Evolutionary conservation across 2,329 filamentous ascomycete genomes (phyloP).

Genomic region (Lasiodiplodia sp.): DNA sequence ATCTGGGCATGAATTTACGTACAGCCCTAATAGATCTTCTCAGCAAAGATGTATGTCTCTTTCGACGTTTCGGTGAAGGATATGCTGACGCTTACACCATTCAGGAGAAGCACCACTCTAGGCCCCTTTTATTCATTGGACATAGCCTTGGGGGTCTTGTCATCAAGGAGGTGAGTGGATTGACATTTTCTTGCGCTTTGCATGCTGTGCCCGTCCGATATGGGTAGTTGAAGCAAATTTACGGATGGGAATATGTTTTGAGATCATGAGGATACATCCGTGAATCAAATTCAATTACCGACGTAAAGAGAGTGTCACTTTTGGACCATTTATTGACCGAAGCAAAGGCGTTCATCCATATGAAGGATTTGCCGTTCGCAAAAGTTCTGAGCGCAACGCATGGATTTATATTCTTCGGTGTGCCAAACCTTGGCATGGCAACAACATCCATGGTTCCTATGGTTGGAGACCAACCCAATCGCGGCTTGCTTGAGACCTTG

Average conservation of each 20-base stretch:
- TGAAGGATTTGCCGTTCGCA: not conserved
- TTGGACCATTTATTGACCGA: not conserved
- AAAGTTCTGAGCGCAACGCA: not conserved
- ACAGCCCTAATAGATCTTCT: not conserved
- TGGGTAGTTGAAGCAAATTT: no score
- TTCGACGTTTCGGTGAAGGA: no score
- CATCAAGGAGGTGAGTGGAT: not conserved
- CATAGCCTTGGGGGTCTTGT: not conserved
- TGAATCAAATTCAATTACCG: no score
- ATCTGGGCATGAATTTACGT: not conserved
- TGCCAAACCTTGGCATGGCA: not conserved
- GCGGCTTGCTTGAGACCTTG: not conserved
- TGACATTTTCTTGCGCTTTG: no score
- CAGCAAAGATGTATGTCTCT: not conserved
- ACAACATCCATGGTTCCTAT: not conserved
- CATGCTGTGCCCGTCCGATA: no score
- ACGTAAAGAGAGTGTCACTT: not conserved
- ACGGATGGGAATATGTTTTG: no score
- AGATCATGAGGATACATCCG: no score
- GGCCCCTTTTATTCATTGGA: not conserved
- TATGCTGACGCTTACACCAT: no score
- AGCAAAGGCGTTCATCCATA: not conserved
- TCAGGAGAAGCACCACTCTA: no score
- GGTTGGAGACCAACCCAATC: not conserved
- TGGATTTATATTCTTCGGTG: slow-evolving; percentile 2